A percentile compares a stretch with the other conserved stretches of the same genome.
Conservation (phyloP, 163 green algal genomes). For the Chlorella variabilis region DNA sequence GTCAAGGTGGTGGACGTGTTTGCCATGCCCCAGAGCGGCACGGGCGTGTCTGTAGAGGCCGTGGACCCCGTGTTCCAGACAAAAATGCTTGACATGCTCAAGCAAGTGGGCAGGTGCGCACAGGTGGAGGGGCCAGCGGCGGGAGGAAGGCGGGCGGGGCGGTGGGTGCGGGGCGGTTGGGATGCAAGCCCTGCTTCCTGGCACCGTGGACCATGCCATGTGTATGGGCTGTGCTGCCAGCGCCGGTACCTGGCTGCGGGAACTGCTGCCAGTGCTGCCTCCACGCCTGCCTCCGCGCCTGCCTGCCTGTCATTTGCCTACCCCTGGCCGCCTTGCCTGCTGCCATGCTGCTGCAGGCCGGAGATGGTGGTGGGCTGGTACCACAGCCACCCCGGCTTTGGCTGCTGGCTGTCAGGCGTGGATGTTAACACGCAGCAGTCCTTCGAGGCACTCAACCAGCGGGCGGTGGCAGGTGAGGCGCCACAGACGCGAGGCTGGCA, state of each 20-base stretch:
- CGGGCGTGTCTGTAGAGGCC: slow-evolving; percentile 97
- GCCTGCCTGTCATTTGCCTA: too few relatives aligned
- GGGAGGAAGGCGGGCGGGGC: too few relatives aligned
- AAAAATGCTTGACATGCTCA: slow-evolving; percentile 99
- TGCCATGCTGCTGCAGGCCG: slow-evolving; percentile 52
- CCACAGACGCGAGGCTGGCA: too few relatives aligned
- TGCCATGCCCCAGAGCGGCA: slow-evolving; percentile 98
- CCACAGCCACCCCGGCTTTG: slow-evolving; percentile 96
- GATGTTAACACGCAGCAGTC: slow-evolving; percentile 99
- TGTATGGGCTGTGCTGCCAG: too few relatives aligned
- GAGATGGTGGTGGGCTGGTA: slow-evolving; percentile 99
- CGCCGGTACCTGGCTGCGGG: too few relatives aligned
- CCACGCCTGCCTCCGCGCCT: too few relatives aligned
- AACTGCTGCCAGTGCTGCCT: too few relatives aligned
- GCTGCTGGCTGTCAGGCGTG: slow-evolving; percentile 98
- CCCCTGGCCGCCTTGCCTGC: too few relatives aligned
- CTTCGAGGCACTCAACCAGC: slow-evolving; percentile 97
- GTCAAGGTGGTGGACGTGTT: slow-evolving; percentile 97
- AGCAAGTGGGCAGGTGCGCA: slow-evolving; percentile 90
- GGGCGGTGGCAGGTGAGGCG: slow-evolving; percentile 85
- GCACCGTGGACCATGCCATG: too few relatives aligned
- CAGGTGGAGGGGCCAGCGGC: background rate
- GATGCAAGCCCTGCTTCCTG: too few relatives aligned
- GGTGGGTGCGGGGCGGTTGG: too few relatives aligned
- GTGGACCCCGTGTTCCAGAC: slow-evolving; percentile 99